Evolutionary conservation across 1,139 yeast genomes (phyloP).

Genomic region (Debaryomyces robertsiae): DNA sequence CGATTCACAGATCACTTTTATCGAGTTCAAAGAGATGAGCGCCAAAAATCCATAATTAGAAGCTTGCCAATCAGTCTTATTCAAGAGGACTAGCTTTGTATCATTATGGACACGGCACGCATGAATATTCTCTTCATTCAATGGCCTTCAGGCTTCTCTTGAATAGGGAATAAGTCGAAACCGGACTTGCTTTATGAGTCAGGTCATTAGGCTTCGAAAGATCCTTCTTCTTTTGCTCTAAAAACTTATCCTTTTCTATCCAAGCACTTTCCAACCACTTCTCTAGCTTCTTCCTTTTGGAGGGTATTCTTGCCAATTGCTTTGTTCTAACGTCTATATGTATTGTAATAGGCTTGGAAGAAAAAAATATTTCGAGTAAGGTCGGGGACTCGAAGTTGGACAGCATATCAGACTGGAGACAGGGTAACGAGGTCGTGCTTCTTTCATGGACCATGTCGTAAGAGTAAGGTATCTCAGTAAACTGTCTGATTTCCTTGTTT

Average conservation of each 20-base stretch:
- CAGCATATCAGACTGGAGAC: neutral
- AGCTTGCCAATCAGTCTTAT: slow-evolving; percentile 46
- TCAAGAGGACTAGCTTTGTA: slow-evolving; percentile 35
- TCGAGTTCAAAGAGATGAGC: slow-evolving; percentile 75
- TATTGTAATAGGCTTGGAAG: slow-evolving; percentile 43
- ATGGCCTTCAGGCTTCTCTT: neutral
- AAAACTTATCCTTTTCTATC: slow-evolving; percentile 61
- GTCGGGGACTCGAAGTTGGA: slow-evolving; percentile 43
- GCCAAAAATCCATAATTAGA: slow-evolving; percentile 73
- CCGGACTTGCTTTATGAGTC: neutral
- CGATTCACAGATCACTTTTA: slow-evolving; percentile 89
- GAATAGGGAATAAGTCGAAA: neutral
- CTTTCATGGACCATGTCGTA: neutral
- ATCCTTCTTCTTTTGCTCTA: slow-evolving; percentile 10
- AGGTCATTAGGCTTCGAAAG: neutral
- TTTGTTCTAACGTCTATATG: slow-evolving; percentile 52
- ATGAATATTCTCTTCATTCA: neutral
- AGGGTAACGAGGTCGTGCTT: neutral
- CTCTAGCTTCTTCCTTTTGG: slow-evolving; percentile 55
- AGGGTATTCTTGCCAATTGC: slow-evolving; percentile 51
- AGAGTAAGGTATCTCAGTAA: neutral
- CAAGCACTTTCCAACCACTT: slow-evolving; percentile 73
- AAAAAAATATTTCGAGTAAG: slow-evolving; percentile 55
- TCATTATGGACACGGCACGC: no score
- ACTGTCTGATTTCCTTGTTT: no score